Conservation (phyloP, 441 rosid species). For the Arabidopsis lyrata region DNA sequence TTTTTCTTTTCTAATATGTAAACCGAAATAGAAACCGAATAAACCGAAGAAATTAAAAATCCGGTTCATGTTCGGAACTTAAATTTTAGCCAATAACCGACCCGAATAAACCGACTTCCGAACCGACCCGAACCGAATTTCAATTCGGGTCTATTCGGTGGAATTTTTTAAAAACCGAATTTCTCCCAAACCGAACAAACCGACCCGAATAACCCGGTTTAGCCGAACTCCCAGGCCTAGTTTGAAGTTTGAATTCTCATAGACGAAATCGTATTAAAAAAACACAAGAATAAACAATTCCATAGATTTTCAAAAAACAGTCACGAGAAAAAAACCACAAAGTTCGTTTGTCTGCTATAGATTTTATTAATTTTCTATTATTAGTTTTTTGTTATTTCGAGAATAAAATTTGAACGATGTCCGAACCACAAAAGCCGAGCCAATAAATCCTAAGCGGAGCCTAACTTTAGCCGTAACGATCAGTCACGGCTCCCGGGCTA, state of each 20-base stretch:
- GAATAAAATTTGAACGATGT: slow-evolving; percentile 40
- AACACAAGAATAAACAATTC: slow-evolving; percentile 15
- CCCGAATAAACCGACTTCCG: too few species aligned
- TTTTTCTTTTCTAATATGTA: too few species aligned
- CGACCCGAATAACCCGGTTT: too few species aligned
- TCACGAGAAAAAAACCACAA: slow-evolving; percentile 41
- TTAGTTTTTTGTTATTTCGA: slow-evolving; percentile 22
- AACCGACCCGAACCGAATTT: too few species aligned
- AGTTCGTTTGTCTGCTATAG: slow-evolving; percentile 25
- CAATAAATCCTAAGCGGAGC: not conserved
- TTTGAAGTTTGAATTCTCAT: slow-evolving; percentile 24
- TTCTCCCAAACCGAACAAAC: too few species aligned
- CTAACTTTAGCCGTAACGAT: slow-evolving; percentile 24
- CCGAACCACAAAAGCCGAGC: slow-evolving; percentile 41
- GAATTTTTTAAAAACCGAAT: too few species aligned
- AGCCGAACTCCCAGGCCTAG: too few species aligned
- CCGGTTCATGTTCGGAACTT: too few species aligned
- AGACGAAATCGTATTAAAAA: slow-evolving; percentile 6
- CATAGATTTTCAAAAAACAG: slow-evolving; percentile 23
- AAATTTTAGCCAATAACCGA: too few species aligned
- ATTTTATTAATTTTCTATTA: not conserved
- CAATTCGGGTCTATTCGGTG: too few species aligned
- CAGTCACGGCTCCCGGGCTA: slow-evolving; percentile 12
- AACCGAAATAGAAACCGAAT: too few species aligned
- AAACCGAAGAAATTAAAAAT: too few species aligned